Evolutionary conservation across 495 filamentous ascomycete genomes (phyloP).

Genomic region (Xylaria intraflava): DNA sequence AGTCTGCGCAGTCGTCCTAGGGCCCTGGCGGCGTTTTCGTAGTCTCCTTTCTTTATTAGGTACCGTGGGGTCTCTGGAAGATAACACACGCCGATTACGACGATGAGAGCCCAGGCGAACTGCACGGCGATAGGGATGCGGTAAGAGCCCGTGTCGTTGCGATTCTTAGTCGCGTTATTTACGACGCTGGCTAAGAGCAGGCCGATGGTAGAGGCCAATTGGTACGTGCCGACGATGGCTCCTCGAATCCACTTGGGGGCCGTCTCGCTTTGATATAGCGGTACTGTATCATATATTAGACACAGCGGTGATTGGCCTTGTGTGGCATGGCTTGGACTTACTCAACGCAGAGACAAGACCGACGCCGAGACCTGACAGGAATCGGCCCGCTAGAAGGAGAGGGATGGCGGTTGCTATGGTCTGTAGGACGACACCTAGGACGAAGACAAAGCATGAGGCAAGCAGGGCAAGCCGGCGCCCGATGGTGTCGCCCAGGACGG

Average conservation of each 20-base stretch:
- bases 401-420: conserved; percentile 58
- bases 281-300: conserved; percentile 42
- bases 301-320: too few relatives aligned
- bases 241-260: conserved; percentile 79
- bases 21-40: conserved; percentile 56
- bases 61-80: conserved; percentile 81
- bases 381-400: conserved; percentile 67
- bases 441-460: conserved; percentile 58
- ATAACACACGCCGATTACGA: conserved; percentile 62
- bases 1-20: conserved; percentile 64
- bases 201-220: conserved; percentile 77
- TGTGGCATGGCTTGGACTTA: too few relatives aligned
- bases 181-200: conserved; percentile 71
- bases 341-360: conserved; percentile 70
- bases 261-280: conserved; percentile 80
- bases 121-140: conserved; percentile 79
- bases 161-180: conserved; percentile 64
- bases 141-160: conserved; percentile 63
- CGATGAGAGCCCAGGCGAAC: conserved; percentile 72
- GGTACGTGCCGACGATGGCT: conserved; percentile 73
- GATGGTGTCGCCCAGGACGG: conserved; percentile 62
- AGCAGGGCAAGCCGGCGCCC: conserved; percentile 71
- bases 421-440: conserved; percentile 75
- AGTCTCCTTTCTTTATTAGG: conserved; percentile 63
- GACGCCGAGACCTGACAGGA: conserved; percentile 77